Conservation (phyloP, 805 yeast species). For the Saccharomycopsis sp. region DNA sequence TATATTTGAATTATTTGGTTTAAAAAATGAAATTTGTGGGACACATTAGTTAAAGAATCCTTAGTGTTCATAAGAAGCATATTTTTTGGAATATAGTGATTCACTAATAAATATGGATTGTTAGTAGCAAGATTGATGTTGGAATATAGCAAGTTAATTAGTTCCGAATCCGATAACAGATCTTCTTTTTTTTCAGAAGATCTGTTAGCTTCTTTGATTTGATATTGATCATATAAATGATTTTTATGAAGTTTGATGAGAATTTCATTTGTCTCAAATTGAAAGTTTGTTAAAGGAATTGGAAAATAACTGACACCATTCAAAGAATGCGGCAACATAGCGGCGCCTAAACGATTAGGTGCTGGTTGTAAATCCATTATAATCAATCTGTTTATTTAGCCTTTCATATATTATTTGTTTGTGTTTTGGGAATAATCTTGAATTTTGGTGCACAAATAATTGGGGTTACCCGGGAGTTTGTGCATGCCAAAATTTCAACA, state of each 20-base stretch:
- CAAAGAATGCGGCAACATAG: too few relatives aligned
- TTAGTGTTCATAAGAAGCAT: constrained; percentile 56
- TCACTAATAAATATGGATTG: constrained; percentile 65
- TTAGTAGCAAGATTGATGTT: constrained; percentile 24
- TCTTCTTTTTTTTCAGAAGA: neutral
- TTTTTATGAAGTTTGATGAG: constrained; percentile 10
- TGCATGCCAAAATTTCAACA: too few relatives aligned
- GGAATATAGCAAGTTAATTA: constrained; percentile 8
- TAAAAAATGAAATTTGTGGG: constrained; percentile 50
- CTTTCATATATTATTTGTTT: too few relatives aligned
- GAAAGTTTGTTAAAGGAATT: constrained; percentile 5
- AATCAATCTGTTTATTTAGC: too few relatives aligned
- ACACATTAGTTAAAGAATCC: constrained; percentile 38
- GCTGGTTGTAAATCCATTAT: too few relatives aligned
- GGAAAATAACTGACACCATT: constrained; percentile 11
- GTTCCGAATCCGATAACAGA: constrained; percentile 1
- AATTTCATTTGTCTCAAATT: constrained; percentile 12
- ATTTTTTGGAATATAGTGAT: constrained; percentile 68
- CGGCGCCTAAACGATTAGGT: too few relatives aligned
- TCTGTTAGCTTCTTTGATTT: neutral
- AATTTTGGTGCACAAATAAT: too few relatives aligned
- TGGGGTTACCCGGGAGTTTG: too few relatives aligned
- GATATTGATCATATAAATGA: constrained; percentile 4
- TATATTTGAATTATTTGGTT: constrained; percentile 36
- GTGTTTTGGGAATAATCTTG: too few relatives aligned